These are phyloP conservation scores for Botrytis squamosa DNA, from an alignment of 2,329 filamentous ascomycete species.

Conservation along the genomic window DNA sequence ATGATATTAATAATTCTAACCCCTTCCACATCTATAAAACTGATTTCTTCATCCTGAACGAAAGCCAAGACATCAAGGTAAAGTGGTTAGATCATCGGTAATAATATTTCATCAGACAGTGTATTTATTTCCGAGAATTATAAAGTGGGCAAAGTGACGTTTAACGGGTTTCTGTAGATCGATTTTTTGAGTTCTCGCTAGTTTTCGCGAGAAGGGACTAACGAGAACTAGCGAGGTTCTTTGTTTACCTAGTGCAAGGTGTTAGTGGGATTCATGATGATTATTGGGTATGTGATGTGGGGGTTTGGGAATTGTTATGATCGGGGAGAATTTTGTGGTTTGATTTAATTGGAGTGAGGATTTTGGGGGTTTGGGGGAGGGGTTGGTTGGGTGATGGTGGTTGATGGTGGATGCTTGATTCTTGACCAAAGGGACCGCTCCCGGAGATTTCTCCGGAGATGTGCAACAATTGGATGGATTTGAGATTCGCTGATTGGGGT, in stretches of 20 bases:
- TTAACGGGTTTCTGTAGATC: neutral
- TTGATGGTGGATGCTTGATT: no score
- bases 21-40: no score
- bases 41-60: no score
- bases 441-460: neutral
- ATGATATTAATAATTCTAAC: no score
- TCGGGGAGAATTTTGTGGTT: fast-evolving
- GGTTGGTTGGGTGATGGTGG: neutral
- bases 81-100: no score
- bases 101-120: neutral
- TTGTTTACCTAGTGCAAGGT: neutral
- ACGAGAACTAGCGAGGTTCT: neutral
- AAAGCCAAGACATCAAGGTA: no score
- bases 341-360: no score
- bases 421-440: neutral
- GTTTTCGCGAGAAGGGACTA: neutral
- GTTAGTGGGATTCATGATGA: neutral
- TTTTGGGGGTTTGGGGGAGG: neutral
- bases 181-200: neutral
- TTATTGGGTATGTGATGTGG: neutral
- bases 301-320: neutral
- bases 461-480: neutral
- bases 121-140: neutral
- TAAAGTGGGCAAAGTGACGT: neutral
- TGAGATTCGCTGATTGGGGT: neutral